Percentiles rank a stretch among this genome's conserved stretches.
Conservation (phyloP, 202 grass and related monocot species). For the Brachypodium distachyon region DNA sequence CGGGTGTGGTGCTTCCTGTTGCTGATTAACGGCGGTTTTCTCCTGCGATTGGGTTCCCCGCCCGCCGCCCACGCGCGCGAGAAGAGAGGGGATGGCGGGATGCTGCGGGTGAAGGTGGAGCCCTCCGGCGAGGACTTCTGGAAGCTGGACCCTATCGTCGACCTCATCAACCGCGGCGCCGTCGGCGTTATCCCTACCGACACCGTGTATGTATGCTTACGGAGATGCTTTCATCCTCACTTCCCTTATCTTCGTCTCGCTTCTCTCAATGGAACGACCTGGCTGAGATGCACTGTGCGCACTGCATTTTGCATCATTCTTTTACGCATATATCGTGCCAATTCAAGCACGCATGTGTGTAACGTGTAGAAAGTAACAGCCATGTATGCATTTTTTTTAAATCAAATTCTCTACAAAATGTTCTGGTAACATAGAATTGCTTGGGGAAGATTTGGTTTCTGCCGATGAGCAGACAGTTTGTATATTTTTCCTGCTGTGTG, state of each 20-base stretch:
- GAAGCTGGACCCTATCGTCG: slow-evolving; percentile 71
- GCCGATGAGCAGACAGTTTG: not conserved
- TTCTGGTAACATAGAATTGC: not conserved
- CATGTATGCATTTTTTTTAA: not conserved
- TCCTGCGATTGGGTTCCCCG: not conserved
- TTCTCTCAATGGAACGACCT: not conserved
- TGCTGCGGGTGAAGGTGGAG: slow-evolving; percentile 72
- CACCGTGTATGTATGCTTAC: slow-evolving; percentile 73
- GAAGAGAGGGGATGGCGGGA: slow-evolving; percentile 60
- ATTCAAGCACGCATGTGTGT: not conserved
- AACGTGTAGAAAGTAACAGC: not conserved
- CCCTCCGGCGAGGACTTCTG: slow-evolving; percentile 53
- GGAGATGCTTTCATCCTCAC: not conserved
- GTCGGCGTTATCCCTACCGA: slow-evolving; percentile 85
- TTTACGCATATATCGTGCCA: not conserved
- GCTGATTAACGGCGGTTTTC: not conserved
- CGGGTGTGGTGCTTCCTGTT: too few relatives aligned
- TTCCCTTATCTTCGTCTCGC: not conserved
- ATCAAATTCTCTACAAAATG: not conserved
- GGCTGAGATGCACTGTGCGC: not conserved
- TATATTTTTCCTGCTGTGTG: not conserved
- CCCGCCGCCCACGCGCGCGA: too few relatives aligned
- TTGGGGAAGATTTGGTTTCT: not conserved
- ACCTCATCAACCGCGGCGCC: slow-evolving; percentile 72
- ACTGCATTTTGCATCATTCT: not conserved